Conservation (phyloP, 768 basidiomycete species). For the Leccinellum luteum region DNA sequence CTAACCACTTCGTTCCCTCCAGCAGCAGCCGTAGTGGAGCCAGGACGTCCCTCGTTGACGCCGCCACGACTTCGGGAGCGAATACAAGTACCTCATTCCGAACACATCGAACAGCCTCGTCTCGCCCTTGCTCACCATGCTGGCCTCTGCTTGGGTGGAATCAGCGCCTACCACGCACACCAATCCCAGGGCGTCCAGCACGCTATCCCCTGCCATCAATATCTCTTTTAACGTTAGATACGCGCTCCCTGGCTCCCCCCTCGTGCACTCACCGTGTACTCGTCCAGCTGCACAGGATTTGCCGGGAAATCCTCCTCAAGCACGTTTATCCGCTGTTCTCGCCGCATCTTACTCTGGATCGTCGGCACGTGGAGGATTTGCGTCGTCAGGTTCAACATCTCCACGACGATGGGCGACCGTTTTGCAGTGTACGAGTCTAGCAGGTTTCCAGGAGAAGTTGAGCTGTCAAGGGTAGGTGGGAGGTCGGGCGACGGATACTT, state of each 20-base stretch:
- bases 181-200: neutral
- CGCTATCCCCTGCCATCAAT: too few species aligned
- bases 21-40: too few species aligned
- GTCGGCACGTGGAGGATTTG: constrained; percentile 10
- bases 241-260: too few species aligned
- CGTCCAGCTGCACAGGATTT: constrained; percentile 37
- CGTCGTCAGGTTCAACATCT: constrained; percentile 44
- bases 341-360: neutral
- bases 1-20: too few species aligned
- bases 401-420: constrained; percentile 43
- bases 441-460: constrained; percentile 47
- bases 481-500: too few species aligned
- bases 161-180: neutral
- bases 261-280: constrained; percentile 4
- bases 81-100: too few species aligned
- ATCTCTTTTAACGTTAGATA: neutral
- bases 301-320: constrained; percentile 35
- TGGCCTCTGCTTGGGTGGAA: too few species aligned
- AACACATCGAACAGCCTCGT: too few species aligned
- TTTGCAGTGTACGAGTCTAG: constrained; percentile 42
- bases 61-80: too few species aligned
- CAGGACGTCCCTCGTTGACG: too few species aligned
- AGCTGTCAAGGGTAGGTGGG: constrained; percentile 6
- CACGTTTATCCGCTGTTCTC: constrained; percentile 13
- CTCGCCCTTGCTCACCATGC: too few species aligned